These are phyloP conservation scores for Boletus subparvulus DNA, from an alignment of 768 basidiomycete species.

Conservation along the genomic window DNA sequence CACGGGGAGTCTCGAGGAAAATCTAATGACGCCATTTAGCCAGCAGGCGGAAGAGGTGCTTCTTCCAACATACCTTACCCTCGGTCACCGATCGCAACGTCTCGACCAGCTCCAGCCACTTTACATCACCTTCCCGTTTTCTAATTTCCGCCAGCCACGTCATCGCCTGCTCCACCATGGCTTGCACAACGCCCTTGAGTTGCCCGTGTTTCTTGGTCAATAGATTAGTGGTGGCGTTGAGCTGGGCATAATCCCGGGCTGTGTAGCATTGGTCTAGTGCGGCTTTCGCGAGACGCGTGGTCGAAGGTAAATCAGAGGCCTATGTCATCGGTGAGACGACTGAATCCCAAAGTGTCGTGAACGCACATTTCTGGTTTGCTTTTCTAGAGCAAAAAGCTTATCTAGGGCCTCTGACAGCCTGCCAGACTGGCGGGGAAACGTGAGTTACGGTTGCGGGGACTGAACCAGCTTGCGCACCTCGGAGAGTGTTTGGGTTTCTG, in stretches of 20 bases:
- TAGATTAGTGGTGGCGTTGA: conserved; percentile 66
- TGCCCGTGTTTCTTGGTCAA: conserved; percentile 98
- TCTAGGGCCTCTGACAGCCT: conserved; percentile 86
- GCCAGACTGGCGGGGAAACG: conserved; percentile 54
- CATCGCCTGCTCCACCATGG: conserved; percentile 88
- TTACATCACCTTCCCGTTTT: conserved; percentile 60
- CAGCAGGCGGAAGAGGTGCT: background rate
- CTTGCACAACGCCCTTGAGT: conserved; percentile 83
- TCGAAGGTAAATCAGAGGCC: conserved; percentile 94
- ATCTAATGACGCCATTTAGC: conserved; percentile 52
- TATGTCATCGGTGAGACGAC: conserved; percentile 31
- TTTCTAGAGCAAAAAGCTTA: conserved; percentile 85
- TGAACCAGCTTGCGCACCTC: conserved; percentile 50
- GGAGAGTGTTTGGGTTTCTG: conserved; percentile 63
- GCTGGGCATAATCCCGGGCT: conserved; percentile 62
- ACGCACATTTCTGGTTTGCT: conserved; percentile 92
- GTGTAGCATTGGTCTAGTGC: conserved; percentile 71
- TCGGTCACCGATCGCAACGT: conserved; percentile 91
- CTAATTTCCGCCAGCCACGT: conserved; percentile 79
- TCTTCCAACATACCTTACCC: conserved; percentile 71
- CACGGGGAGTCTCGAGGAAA: conserved; percentile 94
- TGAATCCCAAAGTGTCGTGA: background rate
- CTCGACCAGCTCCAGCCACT: conserved; percentile 86
- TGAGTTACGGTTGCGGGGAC: conserved; percentile 5
- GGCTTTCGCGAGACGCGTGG: conserved; percentile 77